Conservation (phyloP, 805 yeast species). For the Spencermartinsiella europaea region DNA sequence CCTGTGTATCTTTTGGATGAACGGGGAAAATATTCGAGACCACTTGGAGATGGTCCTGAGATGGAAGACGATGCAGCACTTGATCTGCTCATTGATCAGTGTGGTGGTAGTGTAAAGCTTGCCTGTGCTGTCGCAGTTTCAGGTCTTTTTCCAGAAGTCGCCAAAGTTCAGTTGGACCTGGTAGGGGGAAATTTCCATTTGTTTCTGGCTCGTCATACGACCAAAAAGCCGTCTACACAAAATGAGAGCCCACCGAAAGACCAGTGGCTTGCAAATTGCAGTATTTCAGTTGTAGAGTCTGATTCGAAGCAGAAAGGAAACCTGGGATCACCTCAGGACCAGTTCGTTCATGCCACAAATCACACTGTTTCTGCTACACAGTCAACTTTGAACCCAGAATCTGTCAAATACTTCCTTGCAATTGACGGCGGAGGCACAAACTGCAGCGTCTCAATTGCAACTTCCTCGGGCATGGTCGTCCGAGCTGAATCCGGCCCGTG, state of each 20-base stretch:
- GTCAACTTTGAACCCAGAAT: too few relatives aligned
- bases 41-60: neutral
- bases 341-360: neutral
- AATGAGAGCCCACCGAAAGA: too few relatives aligned
- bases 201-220: too few relatives aligned
- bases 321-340: too few relatives aligned
- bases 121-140: slow-evolving; percentile 17
- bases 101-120: slow-evolving; percentile 15
- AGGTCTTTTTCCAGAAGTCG: slow-evolving; percentile 10
- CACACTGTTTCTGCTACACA: neutral
- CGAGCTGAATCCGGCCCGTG: slow-evolving; percentile 14
- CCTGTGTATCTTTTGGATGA: slow-evolving; percentile 6
- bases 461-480: slow-evolving; percentile 5
- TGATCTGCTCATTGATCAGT: slow-evolving; percentile 9
- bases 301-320: too few relatives aligned
- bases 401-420: slow-evolving; percentile 5
- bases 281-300: too few relatives aligned
- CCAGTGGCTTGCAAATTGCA: too few relatives aligned
- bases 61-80: slow-evolving; percentile 6
- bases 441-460: slow-evolving; percentile 8
- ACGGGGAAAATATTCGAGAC: neutral
- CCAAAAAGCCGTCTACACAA: too few relatives aligned
- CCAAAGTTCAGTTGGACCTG: slow-evolving; percentile 7
- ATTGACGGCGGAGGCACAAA: slow-evolving; percentile 22
- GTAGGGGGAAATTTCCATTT: slow-evolving; percentile 8